Evolutionary conservation across 2,329 filamentous ascomycete genomes (phyloP).

Genomic region (Daldinia eschscholtzii): DNA sequence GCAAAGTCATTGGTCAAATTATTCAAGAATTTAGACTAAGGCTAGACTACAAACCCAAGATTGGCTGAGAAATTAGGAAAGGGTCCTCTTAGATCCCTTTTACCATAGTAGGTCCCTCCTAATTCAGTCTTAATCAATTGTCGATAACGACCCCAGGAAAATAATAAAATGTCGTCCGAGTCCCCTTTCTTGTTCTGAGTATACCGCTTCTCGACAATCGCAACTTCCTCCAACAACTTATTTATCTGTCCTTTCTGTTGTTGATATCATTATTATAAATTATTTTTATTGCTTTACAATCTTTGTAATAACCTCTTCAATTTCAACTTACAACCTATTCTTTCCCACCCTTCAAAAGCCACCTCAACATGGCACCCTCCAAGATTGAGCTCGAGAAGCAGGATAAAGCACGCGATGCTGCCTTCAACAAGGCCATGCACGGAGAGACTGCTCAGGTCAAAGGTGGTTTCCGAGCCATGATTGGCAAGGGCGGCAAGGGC

Average conservation of each 20-base stretch:
- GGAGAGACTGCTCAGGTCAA: slow-evolving; percentile 75
- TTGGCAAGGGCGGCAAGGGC: slow-evolving; percentile 90
- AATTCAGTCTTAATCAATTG: slow-evolving; percentile 33
- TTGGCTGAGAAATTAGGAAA: slow-evolving; percentile 38
- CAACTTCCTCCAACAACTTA: slow-evolving; percentile 12
- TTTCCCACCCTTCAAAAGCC: not conserved
- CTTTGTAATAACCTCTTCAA: not conserved
- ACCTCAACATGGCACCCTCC: slow-evolving; percentile 60
- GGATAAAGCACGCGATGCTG: slow-evolving; percentile 86
- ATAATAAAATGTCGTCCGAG: slow-evolving; percentile 36
- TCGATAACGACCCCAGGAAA: slow-evolving; percentile 37
- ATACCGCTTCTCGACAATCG: slow-evolving; percentile 15
- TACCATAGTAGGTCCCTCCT: slow-evolving; percentile 12
- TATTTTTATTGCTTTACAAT: not conserved
- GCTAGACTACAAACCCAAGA: slow-evolving; percentile 22
- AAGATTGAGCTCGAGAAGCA: slow-evolving; percentile 77
- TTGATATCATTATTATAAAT: not conserved
- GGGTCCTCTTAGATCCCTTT: slow-evolving; percentile 1
- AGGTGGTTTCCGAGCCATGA: slow-evolving; percentile 85
- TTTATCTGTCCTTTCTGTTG: not conserved
- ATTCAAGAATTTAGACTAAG: slow-evolving; percentile 22
- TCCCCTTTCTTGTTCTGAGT: slow-evolving; percentile 22
- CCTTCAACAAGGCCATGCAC: slow-evolving; percentile 91
- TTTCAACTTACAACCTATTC: not conserved
- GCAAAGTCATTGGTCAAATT: slow-evolving; percentile 32